phyloP scores from a whole-genome alignment of 768 basidiomycete species.

The Suillus fuscotomentosus region DNA sequence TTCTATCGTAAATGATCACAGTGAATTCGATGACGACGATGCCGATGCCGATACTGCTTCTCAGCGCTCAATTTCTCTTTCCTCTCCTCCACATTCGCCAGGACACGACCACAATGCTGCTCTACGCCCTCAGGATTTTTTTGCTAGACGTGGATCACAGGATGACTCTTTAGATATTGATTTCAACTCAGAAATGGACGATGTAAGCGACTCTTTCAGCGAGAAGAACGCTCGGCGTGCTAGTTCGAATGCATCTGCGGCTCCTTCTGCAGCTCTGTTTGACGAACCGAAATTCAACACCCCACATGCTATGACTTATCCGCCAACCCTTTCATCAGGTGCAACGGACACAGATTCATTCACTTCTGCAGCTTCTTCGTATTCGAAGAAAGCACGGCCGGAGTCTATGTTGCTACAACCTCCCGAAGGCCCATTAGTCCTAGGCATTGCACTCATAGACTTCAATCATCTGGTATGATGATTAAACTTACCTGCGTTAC shows the following conservation, averaged over 20 bases:
- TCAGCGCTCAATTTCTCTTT: constrained; percentile 73
- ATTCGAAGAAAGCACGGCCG: constrained; percentile 67
- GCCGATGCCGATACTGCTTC: constrained; percentile 77
- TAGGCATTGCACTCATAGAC: constrained; percentile 91
- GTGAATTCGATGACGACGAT: constrained; percentile 26
- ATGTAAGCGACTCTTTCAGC: constrained; percentile 47
- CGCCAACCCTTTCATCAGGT: constrained; percentile 47
- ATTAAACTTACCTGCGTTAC: constrained; percentile 3
- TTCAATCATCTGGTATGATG: constrained; percentile 85
- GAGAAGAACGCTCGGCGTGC: constrained; percentile 33
- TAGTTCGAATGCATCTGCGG: constrained; percentile 51
- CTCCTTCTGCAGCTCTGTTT: constrained; percentile 41
- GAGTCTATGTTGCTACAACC: constrained; percentile 74
- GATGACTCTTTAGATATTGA: constrained; percentile 53
- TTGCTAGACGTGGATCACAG: constrained; percentile 42
- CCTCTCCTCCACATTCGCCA: constrained; percentile 59
- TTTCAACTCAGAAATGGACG: constrained; percentile 52
- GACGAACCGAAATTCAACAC: constrained; percentile 36
- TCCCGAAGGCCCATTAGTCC: constrained; percentile 55
- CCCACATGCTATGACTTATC: constrained; percentile 48
- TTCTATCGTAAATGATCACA: constrained; percentile 3
- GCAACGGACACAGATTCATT: constrained; percentile 56
- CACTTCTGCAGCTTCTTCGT: constrained; percentile 57
- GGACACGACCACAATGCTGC: constrained; percentile 32
- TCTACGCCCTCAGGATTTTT: constrained; percentile 24